A percentile compares a stretch with the other conserved stretches of the same genome.
Evolutionary conservation across 2,329 filamentous ascomycete genomes (phyloP).

Genomic region (Cryphonectria parasitica): DNA sequence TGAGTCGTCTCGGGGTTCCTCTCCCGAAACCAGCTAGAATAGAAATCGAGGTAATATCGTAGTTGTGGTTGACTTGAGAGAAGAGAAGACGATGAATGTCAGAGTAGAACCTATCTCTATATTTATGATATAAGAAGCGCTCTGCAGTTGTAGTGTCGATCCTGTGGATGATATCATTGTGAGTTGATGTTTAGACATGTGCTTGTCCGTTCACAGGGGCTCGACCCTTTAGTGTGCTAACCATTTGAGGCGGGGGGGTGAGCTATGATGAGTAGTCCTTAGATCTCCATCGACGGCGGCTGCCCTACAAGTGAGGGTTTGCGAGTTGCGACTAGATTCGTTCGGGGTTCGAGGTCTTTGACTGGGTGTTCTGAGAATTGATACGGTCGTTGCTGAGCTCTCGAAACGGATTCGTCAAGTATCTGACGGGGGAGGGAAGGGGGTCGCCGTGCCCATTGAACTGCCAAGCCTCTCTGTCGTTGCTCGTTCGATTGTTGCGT

Average conservation of each 20-base stretch:
- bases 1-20: neutral
- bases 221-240: neutral
- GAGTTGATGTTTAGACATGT: neutral
- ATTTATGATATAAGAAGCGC: neutral
- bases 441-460: neutral
- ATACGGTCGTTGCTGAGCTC: neutral
- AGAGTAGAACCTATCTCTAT: too few relatives aligned
- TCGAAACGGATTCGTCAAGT: neutral
- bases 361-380: neutral
- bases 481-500: neutral
- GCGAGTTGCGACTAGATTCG: neutral
- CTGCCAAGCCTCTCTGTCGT: neutral
- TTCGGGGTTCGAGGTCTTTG: neutral
- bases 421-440: neutral
- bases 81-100: neutral
- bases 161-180: neutral
- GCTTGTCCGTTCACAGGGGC: neutral
- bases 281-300: neutral
- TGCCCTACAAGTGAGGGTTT: neutral
- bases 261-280: neutral
- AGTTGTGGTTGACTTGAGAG: neutral
- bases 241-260: neutral
- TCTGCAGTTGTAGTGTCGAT: neutral
- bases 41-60: neutral
- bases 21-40: neutral